Percentiles rank a stretch among this genome's conserved stretches.
Evolutionary conservation across 352 stramenopile species (phyloP).

Genomic region (Phytophthora pluvialis): DNA sequence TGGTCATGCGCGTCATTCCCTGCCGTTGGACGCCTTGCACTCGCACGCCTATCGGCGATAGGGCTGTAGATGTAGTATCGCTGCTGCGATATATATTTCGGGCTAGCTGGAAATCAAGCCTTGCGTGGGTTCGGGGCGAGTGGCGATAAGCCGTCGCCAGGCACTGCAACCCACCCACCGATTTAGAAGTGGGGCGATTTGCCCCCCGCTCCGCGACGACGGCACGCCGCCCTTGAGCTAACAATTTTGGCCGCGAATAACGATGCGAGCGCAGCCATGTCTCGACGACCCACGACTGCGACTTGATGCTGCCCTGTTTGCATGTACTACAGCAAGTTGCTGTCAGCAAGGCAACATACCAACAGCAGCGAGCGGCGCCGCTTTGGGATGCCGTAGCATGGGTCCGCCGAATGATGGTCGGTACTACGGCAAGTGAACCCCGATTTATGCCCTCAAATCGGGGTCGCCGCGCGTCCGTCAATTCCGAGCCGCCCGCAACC

Average conservation of each 20-base stretch:
- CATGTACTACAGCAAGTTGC: background rate
- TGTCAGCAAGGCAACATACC: too few relatives aligned
- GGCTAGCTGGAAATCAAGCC: slow-evolving; percentile 10
- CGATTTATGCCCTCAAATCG: slow-evolving; percentile 18
- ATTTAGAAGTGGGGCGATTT: slow-evolving; percentile 25
- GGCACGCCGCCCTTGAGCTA: slow-evolving; percentile 6
- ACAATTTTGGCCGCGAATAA: slow-evolving; percentile 26
- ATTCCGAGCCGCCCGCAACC: background rate
- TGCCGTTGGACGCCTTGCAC: background rate
- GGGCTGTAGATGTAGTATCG: too few relatives aligned
- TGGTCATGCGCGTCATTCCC: background rate
- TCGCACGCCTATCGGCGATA: background rate
- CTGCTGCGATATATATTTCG: too few relatives aligned
- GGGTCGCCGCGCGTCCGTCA: slow-evolving; percentile 6
- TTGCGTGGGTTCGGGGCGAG: background rate
- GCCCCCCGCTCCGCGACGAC: slow-evolving; percentile 14
- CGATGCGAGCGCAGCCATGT: slow-evolving; percentile 29
- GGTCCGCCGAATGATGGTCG: slow-evolving; percentile 25
- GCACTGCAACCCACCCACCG: slow-evolving; percentile 17
- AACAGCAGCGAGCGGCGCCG: background rate
- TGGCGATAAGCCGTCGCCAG: background rate
- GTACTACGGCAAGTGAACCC: slow-evolving; percentile 10
- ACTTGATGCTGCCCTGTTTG: slow-evolving; percentile 30
- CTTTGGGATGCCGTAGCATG: slow-evolving; percentile 18
- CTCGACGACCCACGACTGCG: slow-evolving; percentile 31